Conservation (phyloP, 768 basidiomycete species). For the Tylopilus vinaceipallidus region DNA sequence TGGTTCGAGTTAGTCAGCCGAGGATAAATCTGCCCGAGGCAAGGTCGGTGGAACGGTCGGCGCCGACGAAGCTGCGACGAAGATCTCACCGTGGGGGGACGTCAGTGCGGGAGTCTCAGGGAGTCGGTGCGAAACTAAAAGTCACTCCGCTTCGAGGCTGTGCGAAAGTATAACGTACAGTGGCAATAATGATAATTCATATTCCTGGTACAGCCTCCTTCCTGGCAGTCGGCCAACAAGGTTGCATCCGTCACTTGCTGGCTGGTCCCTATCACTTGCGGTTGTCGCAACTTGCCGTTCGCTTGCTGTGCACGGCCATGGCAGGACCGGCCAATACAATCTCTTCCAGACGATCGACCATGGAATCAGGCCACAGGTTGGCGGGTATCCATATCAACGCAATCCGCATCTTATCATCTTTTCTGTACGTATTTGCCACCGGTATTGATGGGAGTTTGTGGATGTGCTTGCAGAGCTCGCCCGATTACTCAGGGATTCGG, state of each 20-base stretch:
- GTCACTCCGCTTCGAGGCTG: neutral
- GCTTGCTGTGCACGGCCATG: constrained; percentile 7
- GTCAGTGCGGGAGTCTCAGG: too few species aligned
- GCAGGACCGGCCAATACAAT: too few species aligned
- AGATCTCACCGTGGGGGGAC: neutral
- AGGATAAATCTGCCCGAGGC: neutral
- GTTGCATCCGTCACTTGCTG: too few species aligned
- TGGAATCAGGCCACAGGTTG: neutral
- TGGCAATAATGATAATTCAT: neutral
- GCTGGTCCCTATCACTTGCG: too few species aligned
- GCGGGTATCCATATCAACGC: constrained; percentile 18
- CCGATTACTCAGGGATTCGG: neutral
- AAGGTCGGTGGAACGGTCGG: too few species aligned
- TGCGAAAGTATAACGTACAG: neutral
- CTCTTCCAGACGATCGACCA: neutral
- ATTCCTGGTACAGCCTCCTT: constrained; percentile 5
- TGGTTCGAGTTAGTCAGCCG: neutral
- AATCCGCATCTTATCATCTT: constrained; percentile 10
- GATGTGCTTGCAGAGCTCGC: neutral
- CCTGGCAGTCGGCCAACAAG: too few species aligned
- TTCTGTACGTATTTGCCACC: constrained; percentile 9
- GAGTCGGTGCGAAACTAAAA: neutral
- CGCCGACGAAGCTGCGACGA: constrained; percentile 17
- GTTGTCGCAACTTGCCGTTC: constrained; percentile 9
- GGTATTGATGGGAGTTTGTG: neutral